Percentiles rank a stretch among this genome's conserved stretches.
These are phyloP conservation scores for Talaromyces sp. DNA, from an alignment of 2,329 filamentous ascomycete species.

Conservation along the genomic window DNA sequence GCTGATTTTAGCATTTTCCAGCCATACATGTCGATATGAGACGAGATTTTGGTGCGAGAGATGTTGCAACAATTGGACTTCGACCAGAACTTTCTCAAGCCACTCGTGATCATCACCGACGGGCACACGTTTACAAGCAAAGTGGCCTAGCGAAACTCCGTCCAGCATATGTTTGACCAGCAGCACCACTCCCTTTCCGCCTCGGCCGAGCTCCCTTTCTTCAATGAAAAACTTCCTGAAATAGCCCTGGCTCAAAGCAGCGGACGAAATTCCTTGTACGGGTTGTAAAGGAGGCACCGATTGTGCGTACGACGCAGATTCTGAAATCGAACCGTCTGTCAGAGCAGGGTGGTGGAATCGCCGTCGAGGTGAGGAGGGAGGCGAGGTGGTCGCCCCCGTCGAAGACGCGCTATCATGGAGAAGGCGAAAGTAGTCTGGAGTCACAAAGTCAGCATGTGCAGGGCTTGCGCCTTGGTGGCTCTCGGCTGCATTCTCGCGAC, in stretches of 20 bases:
- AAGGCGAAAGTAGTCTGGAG: constrained; percentile 94
- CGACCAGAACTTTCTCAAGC: constrained; percentile 89
- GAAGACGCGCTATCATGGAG: constrained; percentile 57
- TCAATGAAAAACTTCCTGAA: constrained; percentile 91
- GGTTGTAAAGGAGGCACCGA: constrained; percentile 48
- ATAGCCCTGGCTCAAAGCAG: constrained; percentile 87
- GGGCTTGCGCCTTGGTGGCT: constrained; percentile 22
- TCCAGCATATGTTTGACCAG: constrained; percentile 92
- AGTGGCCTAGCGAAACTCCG: constrained; percentile 78
- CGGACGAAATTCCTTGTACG: constrained; percentile 68
- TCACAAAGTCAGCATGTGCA: constrained; percentile 63
- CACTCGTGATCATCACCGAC: constrained; percentile 92
- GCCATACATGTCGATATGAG: constrained; percentile 94
- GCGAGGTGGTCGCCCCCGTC: constrained; percentile 38
- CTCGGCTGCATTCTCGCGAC: constrained; percentile 37
- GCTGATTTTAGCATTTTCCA: constrained; percentile 79
- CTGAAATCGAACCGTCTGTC: constrained; percentile 23
- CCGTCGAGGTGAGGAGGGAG: constrained; percentile 45
- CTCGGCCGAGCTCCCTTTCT: constrained; percentile 76
- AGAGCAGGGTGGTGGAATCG: constrained; percentile 42
- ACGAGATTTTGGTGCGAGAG: constrained; percentile 93
- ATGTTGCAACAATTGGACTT: constrained; percentile 87
- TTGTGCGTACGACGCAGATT: neutral
- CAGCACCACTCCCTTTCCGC: constrained; percentile 90
- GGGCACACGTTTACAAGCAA: constrained; percentile 94